Evolutionary conservation across 139 green algal genomes (phyloP), one percentile per base, ranked within the genome.

Genomic region (Gonium pectorale): DNA sequence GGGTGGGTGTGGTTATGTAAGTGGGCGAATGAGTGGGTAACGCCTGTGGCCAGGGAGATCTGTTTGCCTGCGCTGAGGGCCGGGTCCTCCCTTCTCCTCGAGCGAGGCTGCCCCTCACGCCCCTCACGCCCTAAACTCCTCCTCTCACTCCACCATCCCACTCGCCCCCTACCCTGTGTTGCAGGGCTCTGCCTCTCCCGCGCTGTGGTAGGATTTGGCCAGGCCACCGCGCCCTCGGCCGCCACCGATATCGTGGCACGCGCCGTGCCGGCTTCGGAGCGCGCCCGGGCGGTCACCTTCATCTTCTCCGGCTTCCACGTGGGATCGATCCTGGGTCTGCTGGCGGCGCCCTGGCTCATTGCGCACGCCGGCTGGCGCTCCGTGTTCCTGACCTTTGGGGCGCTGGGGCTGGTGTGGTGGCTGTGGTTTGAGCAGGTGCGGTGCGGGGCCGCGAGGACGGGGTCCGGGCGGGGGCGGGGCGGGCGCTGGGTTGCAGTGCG

Each of bases 271-370:
- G 62, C 88, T 0, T 43, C 86, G 0, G 92, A 99, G 88, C 92
- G 97, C 35, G 94, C 95, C 2, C 89, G 94, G 4, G 94, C 97
- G 26, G 94, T 97, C 8, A 92, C 92, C 37, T 95, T 97, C 72
- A 92, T 98, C 41, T 99, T 99, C 90, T 91, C 89, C 26, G 97
- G 97, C 17, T 93, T 99, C 69, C 96, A 99, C 85, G 90, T 98
- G 8, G 97, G 97, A 56, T 94, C 73, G 80, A 93, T 99, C 67
- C 44, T 96, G 21, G 96, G 97, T 31, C 90, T 98, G 46, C 67
- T 97, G 26, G 82, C 94, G 0, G 94, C 94, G 56, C 96, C 95
- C 24, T 64, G 83, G 26, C 81, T 97, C 5, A 98, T 99, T 52
- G 83, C 94, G 46, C 68, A 80, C 67, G 93, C 94, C 33, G 95